Conservation (phyloP, 169 alveolate genomes). For the Fabrea salina region DNA sequence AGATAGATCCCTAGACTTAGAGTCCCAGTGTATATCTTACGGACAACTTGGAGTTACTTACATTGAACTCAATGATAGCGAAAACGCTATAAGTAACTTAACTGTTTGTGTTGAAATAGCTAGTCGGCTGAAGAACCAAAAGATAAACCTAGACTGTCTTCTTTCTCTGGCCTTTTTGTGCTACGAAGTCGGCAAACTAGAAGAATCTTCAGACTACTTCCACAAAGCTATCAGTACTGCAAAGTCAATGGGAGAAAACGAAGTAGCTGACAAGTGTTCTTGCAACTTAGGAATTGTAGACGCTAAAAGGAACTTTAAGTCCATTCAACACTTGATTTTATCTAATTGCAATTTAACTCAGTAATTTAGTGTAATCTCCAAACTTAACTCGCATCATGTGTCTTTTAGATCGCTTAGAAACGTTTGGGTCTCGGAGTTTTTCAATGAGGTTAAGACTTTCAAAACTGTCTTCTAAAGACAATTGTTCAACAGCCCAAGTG, state of each 20-base stretch:
- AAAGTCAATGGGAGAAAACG: not conserved
- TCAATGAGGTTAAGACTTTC: not conserved
- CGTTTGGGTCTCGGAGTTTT: not conserved
- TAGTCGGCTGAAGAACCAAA: slow-evolving; percentile 20
- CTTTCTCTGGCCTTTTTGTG: slow-evolving; percentile 47
- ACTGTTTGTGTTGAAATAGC: slow-evolving; percentile 43
- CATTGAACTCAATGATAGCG: slow-evolving; percentile 1
- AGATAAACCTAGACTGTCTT: slow-evolving; percentile 44
- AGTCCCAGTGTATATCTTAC: slow-evolving; percentile 49
- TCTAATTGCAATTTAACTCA: not conserved
- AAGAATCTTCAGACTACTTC: not conserved
- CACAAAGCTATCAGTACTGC: not conserved
- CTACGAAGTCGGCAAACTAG: not conserved
- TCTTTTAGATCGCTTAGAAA: not conserved
- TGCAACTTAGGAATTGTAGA: slow-evolving; percentile 30
- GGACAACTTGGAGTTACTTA: slow-evolving; percentile 56
- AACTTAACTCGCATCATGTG: slow-evolving; percentile 18
- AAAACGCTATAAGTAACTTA: slow-evolving; percentile 36
- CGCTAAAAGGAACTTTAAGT: not conserved
- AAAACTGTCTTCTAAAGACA: not conserved
- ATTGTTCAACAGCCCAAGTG: not conserved
- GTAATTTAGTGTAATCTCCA: not conserved
- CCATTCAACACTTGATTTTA: not conserved
- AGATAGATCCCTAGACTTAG: slow-evolving; percentile 35
- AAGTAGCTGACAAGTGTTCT: not conserved